Conservation (phyloP, 2,329 filamentous ascomycete species). For the Fusarium cicatricum region DNA sequence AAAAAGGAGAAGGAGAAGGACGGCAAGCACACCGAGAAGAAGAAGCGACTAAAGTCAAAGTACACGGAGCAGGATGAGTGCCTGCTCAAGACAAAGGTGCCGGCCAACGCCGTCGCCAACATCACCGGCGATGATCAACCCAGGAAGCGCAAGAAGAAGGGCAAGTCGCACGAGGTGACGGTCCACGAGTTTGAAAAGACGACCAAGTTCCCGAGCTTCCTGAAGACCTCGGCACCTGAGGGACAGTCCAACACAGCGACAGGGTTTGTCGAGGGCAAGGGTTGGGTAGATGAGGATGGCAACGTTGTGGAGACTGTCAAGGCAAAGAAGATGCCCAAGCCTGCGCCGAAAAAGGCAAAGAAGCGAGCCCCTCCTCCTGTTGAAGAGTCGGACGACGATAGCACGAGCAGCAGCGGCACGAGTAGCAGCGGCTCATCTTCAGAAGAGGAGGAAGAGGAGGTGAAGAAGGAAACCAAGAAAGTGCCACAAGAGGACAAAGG, state of each 20-base stretch:
- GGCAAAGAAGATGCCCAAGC: slow-evolving; percentile 42
- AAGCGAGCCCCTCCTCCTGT: slow-evolving; percentile 31
- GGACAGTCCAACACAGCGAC: slow-evolving; percentile 49
- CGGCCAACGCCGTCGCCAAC: slow-evolving; percentile 56
- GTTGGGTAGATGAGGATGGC: slow-evolving; percentile 86
- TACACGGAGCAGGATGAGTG: slow-evolving; percentile 84
- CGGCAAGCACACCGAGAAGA: slow-evolving; percentile 63
- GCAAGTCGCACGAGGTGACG: slow-evolving; percentile 62
- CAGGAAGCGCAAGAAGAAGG: slow-evolving; percentile 68
- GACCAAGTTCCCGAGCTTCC: slow-evolving; percentile 81
- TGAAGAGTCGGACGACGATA: slow-evolving; percentile 43
- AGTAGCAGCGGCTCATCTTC: slow-evolving; percentile 48
- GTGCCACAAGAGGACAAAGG: slow-evolving; percentile 26
- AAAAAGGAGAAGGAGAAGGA: slow-evolving; percentile 56
- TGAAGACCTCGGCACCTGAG: slow-evolving; percentile 61
- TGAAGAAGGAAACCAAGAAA: slow-evolving; percentile 6
- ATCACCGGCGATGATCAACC: slow-evolving; percentile 51
- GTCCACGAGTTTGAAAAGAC: slow-evolving; percentile 93
- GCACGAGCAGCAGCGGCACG: slow-evolving; percentile 45
- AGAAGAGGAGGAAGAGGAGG: slow-evolving; percentile 40
- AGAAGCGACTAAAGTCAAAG: slow-evolving; percentile 73
- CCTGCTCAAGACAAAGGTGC: slow-evolving; percentile 82
- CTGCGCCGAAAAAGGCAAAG: slow-evolving; percentile 35
- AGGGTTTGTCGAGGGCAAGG: slow-evolving; percentile 82
- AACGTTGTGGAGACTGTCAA: slow-evolving; percentile 73